A percentile compares a stretch with the other conserved stretches of the same genome.
These are phyloP conservation scores for Hypoxylon crocopeplum DNA, from an alignment of 495 filamentous ascomycete species.

Conservation along the genomic window DNA sequence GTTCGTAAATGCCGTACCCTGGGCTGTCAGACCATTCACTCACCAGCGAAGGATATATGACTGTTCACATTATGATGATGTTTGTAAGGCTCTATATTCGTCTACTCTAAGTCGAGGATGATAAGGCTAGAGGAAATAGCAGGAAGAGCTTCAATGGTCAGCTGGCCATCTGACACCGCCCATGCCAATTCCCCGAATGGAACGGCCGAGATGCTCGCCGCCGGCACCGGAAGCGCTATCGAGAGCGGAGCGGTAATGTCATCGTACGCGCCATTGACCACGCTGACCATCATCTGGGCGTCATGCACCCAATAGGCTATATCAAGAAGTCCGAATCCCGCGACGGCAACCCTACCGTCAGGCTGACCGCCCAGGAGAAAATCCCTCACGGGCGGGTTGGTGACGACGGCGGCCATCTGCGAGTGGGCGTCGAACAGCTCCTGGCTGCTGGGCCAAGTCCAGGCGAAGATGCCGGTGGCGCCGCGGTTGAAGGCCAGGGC, in stretches of 20 bases:
- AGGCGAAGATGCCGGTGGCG: slow-evolving; percentile 59
- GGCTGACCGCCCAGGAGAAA: slow-evolving; percentile 52
- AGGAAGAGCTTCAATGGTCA: slow-evolving; percentile 22
- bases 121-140: slow-evolving; percentile 35
- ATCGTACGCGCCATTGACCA: slow-evolving; percentile 51
- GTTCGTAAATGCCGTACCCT: too few species aligned
- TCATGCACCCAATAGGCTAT: slow-evolving; percentile 51
- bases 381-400: slow-evolving; percentile 42
- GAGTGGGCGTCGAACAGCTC: slow-evolving; percentile 53
- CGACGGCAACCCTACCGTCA: slow-evolving; percentile 20
- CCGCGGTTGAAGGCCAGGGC: slow-evolving; percentile 68
- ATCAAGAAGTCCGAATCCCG: slow-evolving; percentile 44
- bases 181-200: slow-evolving; percentile 33
- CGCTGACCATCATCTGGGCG: slow-evolving; percentile 49
- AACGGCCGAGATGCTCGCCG: slow-evolving; percentile 14
- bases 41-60: too few species aligned
- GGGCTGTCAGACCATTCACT: too few species aligned
- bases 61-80: too few species aligned
- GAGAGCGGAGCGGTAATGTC: slow-evolving; percentile 32
- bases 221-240: slow-evolving; percentile 28
- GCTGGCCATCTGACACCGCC: slow-evolving; percentile 21
- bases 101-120: slow-evolving; percentile 25
- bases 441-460: slow-evolving; percentile 60
- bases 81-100: too few species aligned
- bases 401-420: slow-evolving; percentile 53